Evolutionary conservation across 257 asterid species (phyloP).

Genomic region (Cordia subcordata): DNA sequence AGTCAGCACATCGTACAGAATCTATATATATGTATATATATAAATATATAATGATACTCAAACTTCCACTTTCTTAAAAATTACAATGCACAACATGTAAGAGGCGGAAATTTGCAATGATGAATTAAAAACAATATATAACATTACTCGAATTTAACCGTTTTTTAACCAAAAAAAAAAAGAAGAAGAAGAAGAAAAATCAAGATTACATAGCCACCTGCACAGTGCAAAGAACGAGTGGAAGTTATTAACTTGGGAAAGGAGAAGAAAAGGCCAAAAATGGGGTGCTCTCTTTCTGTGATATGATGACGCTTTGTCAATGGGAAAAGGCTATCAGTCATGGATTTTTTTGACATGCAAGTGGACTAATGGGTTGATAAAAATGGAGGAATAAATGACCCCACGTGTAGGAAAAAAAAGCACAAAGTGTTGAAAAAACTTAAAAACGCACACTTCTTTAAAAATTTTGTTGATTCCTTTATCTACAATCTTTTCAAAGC

Average conservation of each 20-base stretch:
- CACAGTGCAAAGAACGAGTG: not conserved
- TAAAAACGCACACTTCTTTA: slow-evolving; percentile 12
- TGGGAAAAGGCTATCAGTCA: slow-evolving; percentile 32
- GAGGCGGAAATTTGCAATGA: too few relatives aligned
- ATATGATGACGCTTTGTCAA: slow-evolving; percentile 24
- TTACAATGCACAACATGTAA: too few relatives aligned
- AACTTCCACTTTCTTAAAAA: too few relatives aligned
- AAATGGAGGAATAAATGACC: slow-evolving; percentile 24
- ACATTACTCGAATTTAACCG: not conserved
- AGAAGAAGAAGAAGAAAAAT: not conserved
- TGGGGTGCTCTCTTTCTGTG: slow-evolving; percentile 16
- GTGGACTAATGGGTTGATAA: slow-evolving; percentile 35
- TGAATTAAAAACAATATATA: not conserved
- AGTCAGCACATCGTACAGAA: too few relatives aligned
- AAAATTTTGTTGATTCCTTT: not conserved
- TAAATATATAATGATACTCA: too few relatives aligned
- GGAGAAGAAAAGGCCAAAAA: slow-evolving; percentile 19
- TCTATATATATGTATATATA: too few relatives aligned
- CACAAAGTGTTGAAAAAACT: slow-evolving; percentile 34
- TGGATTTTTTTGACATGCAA: slow-evolving; percentile 43
- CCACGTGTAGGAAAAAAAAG: slow-evolving; percentile 35
- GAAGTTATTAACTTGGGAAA: not conserved
- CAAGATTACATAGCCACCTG: not conserved
- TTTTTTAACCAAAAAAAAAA: too few relatives aligned
- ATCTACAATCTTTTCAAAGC: slow-evolving; percentile 13